Percentiles rank a stretch among this genome's conserved stretches.
Conservation (phyloP, 2,329 filamentous ascomycete genomes). For the Helminthosporium solani region DNA sequence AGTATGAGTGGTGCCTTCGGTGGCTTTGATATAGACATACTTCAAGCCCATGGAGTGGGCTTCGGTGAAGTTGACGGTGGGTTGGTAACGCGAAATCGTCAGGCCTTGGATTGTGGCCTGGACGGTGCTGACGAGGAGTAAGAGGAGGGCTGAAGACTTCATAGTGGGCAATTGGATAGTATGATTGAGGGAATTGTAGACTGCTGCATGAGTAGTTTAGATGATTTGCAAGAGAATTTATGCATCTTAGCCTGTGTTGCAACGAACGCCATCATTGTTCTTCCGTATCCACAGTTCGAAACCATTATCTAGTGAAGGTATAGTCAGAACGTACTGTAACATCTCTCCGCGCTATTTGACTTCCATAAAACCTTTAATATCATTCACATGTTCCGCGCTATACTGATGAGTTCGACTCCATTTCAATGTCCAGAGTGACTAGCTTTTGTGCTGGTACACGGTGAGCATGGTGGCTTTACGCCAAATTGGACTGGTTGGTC, state of each 20-base stretch:
- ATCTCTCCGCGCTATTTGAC: neutral
- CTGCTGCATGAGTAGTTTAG: neutral
- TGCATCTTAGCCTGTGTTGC: too few species aligned
- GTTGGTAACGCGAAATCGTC: conserved; percentile 39
- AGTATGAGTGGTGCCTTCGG: conserved; percentile 53
- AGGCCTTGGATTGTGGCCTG: conserved; percentile 25
- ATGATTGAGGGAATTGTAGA: neutral
- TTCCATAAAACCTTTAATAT: neutral
- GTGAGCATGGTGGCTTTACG: neutral
- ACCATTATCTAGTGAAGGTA: too few species aligned
- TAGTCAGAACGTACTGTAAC: neutral
- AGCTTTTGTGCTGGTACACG: neutral
- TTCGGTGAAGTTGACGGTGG: conserved; percentile 29
- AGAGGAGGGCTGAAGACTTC: conserved; percentile 3
- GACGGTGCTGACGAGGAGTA: conserved; percentile 14
- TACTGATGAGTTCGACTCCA: too few species aligned
- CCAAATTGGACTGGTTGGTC: neutral
- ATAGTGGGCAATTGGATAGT: neutral
- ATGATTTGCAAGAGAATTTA: neutral
- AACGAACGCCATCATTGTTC: neutral
- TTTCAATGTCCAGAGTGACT: too few species aligned
- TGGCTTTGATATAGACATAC: conserved; percentile 47
- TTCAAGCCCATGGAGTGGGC: conserved; percentile 35
- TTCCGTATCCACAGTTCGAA: neutral
- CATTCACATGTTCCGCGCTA: neutral